Conservation (phyloP, 345 rosid species). For the Acer saccharum region DNA sequence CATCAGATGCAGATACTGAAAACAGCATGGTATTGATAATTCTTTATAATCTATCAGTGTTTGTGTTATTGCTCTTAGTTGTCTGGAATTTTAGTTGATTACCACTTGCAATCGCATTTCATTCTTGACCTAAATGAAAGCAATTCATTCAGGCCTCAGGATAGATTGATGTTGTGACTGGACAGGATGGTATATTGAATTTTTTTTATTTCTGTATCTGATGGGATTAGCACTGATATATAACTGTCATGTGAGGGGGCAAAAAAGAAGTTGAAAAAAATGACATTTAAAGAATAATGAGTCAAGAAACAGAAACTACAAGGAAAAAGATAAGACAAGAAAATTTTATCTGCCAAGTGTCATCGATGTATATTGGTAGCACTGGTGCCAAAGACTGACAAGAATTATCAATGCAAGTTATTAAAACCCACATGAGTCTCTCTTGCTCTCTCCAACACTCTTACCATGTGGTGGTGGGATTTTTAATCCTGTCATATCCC, state of each 20-base stretch:
- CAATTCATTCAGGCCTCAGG: not conserved
- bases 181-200: not conserved
- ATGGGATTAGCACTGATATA: not conserved
- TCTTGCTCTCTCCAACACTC: not conserved
- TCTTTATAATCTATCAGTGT: not conserved
- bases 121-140: not conserved
- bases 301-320: not conserved
- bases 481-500: not conserved
- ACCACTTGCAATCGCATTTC: not conserved
- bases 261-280: not conserved
- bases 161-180: not conserved
- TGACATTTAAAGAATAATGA: not conserved
- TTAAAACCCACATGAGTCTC: not conserved
- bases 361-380: not conserved
- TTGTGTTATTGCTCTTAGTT: conserved; percentile 3
- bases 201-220: not conserved
- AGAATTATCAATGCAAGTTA: not conserved
- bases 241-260: not conserved
- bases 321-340: not conserved
- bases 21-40: conserved; percentile 36
- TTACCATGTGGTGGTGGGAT: not conserved
- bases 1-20: conserved; percentile 32
- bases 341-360: not conserved
- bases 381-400: not conserved
- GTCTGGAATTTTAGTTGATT: conserved; percentile 11